A percentile compares a stretch with the other conserved stretches of the same genome.
Evolutionary conservation across 768 basidiomycete genomes (phyloP).

Genomic region (Baorangia bicolor): DNA sequence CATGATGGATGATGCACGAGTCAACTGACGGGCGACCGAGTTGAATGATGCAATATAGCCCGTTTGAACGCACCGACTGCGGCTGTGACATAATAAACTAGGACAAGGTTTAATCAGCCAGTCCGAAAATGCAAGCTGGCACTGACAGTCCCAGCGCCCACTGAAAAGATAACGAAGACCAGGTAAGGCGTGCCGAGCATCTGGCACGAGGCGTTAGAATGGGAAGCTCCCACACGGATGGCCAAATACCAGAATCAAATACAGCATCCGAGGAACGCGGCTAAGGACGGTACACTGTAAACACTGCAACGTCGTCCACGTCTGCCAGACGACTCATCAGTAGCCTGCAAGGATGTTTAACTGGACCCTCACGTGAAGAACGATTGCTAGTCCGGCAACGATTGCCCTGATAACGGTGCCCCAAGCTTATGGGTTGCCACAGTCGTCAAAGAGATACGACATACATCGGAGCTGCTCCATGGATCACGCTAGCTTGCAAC

Average conservation of each 20-base stretch:
- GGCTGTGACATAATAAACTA: conserved; percentile 20
- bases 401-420: conserved; percentile 35
- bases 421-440: background rate
- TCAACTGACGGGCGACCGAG: conserved; percentile 37
- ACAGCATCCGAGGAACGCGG: conserved; percentile 27
- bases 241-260: conserved; percentile 24
- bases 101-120: conserved; percentile 11
- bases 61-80: conserved; percentile 34
- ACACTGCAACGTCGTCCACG: conserved; percentile 37
- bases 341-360: background rate
- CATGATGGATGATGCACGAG: background rate
- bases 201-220: conserved; percentile 26
- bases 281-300: conserved; percentile 16
- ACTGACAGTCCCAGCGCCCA: conserved; percentile 40
- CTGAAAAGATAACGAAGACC: conserved; percentile 41
- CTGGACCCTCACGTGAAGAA: conserved; percentile 37
- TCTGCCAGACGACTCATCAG: conserved; percentile 27
- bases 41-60: conserved; percentile 49
- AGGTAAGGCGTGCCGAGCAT: conserved; percentile 40
- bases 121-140: conserved; percentile 14
- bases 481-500: conserved; percentile 51
- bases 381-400: conserved; percentile 41
- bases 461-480: conserved; percentile 55
- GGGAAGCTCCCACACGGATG: background rate
- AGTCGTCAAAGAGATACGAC: conserved; percentile 16